Base-by-base conservation (phyloP, 805 yeast genomes). In the Blastobotrys parvus region DNA sequence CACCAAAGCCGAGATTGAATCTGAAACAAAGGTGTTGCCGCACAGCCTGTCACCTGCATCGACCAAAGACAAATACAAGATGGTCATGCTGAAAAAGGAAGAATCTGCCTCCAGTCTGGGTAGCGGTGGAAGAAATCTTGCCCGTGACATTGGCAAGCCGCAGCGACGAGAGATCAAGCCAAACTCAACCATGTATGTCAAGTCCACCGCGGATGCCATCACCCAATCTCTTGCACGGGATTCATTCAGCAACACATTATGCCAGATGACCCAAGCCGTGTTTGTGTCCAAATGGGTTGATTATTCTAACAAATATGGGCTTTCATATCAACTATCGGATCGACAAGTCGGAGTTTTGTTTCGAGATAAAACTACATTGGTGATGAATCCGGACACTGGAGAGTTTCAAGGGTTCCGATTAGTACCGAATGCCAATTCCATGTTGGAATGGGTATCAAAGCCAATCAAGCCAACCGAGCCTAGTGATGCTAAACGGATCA, bases 281-380 rank as follows among this genome's bases (percentile, higher is more conserved):
- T 75, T 85, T 47, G 78, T 90, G 35, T 83, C 94, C 47, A 89
- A 90, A 60, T 92, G 99, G 99, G 97, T 94, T 22, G 99, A 92
- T 61, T 92, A 90, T 61, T 83, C 96, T 21, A 88, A 89, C 65
- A 87, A 83, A 61, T 94, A 90, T 63, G 98, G 98, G 1, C 81
- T 92, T 58, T 85, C 96, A 3, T 92, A 90, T 61, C 95, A 92
- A 59, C 67, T 92, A 45, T 84, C 90, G 17, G 83, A 88, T 37
- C 92, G 90, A 46, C 84, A 83, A 51, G 84, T 87, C 52, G 97
- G 97, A 17, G 95, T 89, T 11, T 68, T 84, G 45, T 90, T 89
- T 67, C 85, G 86, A 52, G 90, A 86, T 55, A 83, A 85, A 16
- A 80, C 83, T 45, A 82, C 95, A 3, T 77, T 92, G 52, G 71